Conservation (phyloP, 768 basidiomycete species). For the Lactifluus rugatus region DNA sequence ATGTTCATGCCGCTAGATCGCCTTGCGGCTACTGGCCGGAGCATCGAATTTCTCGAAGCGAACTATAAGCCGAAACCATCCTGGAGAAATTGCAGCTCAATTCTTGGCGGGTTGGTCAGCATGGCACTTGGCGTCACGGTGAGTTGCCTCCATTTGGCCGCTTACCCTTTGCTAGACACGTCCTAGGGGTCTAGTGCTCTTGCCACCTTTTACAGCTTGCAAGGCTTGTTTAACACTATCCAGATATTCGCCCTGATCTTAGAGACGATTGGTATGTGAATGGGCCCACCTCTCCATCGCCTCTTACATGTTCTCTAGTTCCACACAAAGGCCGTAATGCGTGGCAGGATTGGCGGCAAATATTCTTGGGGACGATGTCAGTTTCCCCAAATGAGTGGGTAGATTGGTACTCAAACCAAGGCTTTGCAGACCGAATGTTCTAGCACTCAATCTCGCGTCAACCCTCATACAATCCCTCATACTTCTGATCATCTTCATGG, state of each 20-base stretch:
- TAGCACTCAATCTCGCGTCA: conserved; percentile 65
- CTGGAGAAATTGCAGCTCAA: conserved; percentile 47
- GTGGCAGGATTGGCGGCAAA: conserved; percentile 42
- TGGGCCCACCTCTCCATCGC: neutral
- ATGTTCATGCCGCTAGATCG: conserved; percentile 61
- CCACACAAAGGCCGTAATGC: conserved; percentile 27
- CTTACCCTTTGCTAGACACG: neutral
- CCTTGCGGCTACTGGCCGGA: conserved; percentile 37
- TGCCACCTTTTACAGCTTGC: conserved; percentile 59
- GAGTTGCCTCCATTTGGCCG: conserved; percentile 18
- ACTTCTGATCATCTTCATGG: conserved; percentile 50
- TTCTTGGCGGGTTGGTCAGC: conserved; percentile 40
- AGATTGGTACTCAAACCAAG: conserved; percentile 3
- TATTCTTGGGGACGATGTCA: conserved; percentile 62
- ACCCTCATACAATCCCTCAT: conserved; percentile 49
- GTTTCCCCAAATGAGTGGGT: conserved; percentile 20
- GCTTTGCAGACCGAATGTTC: conserved; percentile 49
- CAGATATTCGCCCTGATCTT: conserved; percentile 66
- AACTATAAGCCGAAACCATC: conserved; percentile 39
- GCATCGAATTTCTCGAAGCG: conserved; percentile 50
- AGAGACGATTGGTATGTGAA: conserved; percentile 47
- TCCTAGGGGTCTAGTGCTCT: conserved; percentile 59
- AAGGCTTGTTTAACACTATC: conserved; percentile 57
- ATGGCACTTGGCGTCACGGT: conserved; percentile 49
- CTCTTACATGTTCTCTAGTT: conserved; percentile 30